These are phyloP conservation scores for Nicotiana benthamiana DNA, from an alignment of 257 asterid genomes.

Conservation along the genomic window DNA sequence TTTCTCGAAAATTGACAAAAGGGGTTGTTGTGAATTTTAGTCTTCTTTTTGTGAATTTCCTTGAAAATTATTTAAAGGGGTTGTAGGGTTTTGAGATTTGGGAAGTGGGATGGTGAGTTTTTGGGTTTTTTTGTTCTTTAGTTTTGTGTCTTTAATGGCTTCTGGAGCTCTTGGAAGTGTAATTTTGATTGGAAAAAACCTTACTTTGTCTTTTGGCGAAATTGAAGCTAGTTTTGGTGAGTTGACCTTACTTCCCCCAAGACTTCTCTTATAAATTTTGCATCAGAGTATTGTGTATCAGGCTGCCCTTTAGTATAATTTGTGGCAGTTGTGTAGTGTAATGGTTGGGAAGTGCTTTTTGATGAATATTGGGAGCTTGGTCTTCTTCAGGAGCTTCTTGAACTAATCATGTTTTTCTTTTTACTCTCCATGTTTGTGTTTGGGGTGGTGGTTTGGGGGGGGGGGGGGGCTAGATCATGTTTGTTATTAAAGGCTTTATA, in stretches of 20 bases:
- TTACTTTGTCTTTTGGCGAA: constrained; percentile 31
- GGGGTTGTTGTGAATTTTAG: constrained; percentile 19
- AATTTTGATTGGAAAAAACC: constrained; percentile 36
- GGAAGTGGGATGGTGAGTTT: constrained; percentile 24
- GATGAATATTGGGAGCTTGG: not conserved
- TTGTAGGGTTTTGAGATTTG: not conserved
- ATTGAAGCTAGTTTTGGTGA: constrained; percentile 54
- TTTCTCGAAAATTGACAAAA: not conserved
- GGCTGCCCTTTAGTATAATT: not conserved
- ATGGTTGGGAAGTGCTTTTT: not conserved
- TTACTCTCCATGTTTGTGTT: not conserved
- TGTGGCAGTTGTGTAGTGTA: not conserved
- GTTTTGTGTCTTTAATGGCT: constrained; percentile 20
- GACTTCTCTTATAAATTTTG: too few relatives aligned
- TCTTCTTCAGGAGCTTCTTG: not conserved
- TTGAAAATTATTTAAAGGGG: not conserved
- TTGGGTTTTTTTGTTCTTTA: constrained; percentile 23
- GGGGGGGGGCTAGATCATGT: not conserved
- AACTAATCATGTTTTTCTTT: not conserved
- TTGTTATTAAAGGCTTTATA: not conserved
- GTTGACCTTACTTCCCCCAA: not conserved
- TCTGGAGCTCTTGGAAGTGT: constrained; percentile 34
- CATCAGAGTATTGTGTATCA: too few relatives aligned
- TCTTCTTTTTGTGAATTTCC: not conserved
- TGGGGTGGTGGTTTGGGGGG: not conserved